phyloP scores from a whole-genome alignment of 164 flowering plant genomes.

The Nelumbo lutea region DNA sequence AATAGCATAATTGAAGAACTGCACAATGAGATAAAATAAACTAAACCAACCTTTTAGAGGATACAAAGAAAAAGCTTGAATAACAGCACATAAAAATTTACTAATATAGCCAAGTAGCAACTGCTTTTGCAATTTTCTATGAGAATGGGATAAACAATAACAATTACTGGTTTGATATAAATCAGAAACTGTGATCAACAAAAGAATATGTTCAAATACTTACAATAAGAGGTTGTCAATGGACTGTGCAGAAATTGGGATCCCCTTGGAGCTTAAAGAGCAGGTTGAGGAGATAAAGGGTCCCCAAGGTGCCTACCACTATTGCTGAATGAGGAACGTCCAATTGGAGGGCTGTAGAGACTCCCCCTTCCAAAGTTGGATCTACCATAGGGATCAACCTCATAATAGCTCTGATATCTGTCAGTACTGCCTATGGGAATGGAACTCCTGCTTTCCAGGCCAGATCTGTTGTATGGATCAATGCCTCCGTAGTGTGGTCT shows the following conservation, averaged over 20 bases:
- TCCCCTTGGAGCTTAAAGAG: conserved; percentile 18
- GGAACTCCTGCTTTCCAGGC: conserved; percentile 8
- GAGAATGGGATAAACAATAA: neutral
- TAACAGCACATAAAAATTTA: neutral
- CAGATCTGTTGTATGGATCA: conserved; percentile 8
- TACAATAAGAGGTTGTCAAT: conserved; percentile 17
- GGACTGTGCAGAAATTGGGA: conserved; percentile 12
- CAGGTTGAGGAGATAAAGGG: conserved; percentile 3
- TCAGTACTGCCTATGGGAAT: neutral
- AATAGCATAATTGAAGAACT: too few species aligned
- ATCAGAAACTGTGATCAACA: neutral
- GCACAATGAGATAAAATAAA: too few species aligned
- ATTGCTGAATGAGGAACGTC: conserved; percentile 7
- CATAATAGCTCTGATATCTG: conserved; percentile 1
- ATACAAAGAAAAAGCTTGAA: too few species aligned
- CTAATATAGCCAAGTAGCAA: neutral
- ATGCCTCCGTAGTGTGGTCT: neutral
- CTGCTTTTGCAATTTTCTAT: neutral
- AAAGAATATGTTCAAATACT: neutral
- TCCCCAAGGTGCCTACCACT: conserved; percentile 7
- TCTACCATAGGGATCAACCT: conserved; percentile 7
- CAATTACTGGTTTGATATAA: neutral
- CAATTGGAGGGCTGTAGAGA: conserved; percentile 11
- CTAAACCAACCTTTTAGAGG: too few species aligned
- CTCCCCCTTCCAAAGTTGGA: conserved; percentile 3